A percentile compares a stretch with the other conserved stretches of the same genome.
These are phyloP conservation scores for Rhododendron vialii DNA, from an alignment of 148 eudicot species.

Conservation along the genomic window DNA sequence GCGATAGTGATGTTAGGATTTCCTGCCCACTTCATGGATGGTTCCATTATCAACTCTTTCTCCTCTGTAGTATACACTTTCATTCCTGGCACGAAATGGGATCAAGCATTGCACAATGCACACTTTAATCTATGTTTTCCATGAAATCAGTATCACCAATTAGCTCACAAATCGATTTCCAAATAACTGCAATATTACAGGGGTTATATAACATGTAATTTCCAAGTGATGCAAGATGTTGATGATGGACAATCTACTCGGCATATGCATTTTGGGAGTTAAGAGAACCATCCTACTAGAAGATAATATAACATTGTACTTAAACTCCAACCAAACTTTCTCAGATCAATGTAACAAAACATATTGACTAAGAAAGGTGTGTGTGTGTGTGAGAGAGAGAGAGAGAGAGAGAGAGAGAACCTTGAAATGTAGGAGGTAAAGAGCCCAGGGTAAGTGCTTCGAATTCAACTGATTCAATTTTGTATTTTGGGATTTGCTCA, in stretches of 20 bases:
- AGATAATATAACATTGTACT: background rate
- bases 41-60: slow-evolving; percentile 95
- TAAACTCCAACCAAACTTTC: background rate
- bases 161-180: background rate
- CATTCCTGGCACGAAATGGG: slow-evolving; percentile 53
- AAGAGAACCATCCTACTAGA: background rate
- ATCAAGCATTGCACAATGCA: background rate
- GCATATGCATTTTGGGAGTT: background rate
- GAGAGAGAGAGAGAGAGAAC: slow-evolving; percentile 24
- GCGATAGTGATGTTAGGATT: slow-evolving; percentile 74
- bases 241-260: background rate
- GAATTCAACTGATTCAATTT: slow-evolving; percentile 78
- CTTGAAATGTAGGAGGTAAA: slow-evolving; percentile 90
- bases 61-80: slow-evolving; percentile 84
- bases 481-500: slow-evolving; percentile 89
- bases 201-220: background rate
- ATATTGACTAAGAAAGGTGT: background rate
- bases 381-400: no score
- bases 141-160: background rate
- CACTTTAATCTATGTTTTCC: background rate
- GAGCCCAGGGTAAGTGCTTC: slow-evolving; percentile 67
- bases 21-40: slow-evolving; percentile 80
- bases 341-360: background rate
- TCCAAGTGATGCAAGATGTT: background rate
- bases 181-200: background rate